Conservation (phyloP, 169 alveolate genomes). For the Plasmodium knowlesi region DNA sequence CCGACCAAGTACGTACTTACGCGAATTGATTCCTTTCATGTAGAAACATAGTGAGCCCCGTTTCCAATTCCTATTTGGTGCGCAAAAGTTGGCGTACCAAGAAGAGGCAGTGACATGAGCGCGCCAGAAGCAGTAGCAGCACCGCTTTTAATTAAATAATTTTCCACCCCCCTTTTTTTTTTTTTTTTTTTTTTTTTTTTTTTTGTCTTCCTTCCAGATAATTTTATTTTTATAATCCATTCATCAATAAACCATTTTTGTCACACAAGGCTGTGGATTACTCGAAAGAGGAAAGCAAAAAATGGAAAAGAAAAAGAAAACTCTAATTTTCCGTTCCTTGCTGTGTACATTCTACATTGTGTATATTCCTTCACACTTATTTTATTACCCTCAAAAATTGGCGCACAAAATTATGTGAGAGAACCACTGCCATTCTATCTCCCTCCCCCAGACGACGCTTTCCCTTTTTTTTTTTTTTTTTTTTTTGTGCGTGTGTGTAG, state of each 20-base stretch:
- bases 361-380: neutral
- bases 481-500: neutral
- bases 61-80: neutral
- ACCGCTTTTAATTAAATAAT: neutral
- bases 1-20: neutral
- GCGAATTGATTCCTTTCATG: neutral
- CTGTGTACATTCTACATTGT: neutral
- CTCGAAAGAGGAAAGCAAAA: neutral
- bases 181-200: neutral
- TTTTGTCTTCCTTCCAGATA: neutral
- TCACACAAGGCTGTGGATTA: neutral
- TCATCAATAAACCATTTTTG: neutral
- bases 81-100: neutral
- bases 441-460: neutral
- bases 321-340: neutral
- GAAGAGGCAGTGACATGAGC: neutral
- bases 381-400: neutral
- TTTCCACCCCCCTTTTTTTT: neutral
- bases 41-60: neutral
- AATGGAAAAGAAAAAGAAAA: neutral
- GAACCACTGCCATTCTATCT: neutral
- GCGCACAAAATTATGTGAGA: neutral
- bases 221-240: neutral
- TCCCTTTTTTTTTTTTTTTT: neutral
- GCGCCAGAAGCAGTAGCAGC: neutral